phyloP scores from a whole-genome alignment of 169 alveolate species.

The Plasmodium ovale region DNA sequence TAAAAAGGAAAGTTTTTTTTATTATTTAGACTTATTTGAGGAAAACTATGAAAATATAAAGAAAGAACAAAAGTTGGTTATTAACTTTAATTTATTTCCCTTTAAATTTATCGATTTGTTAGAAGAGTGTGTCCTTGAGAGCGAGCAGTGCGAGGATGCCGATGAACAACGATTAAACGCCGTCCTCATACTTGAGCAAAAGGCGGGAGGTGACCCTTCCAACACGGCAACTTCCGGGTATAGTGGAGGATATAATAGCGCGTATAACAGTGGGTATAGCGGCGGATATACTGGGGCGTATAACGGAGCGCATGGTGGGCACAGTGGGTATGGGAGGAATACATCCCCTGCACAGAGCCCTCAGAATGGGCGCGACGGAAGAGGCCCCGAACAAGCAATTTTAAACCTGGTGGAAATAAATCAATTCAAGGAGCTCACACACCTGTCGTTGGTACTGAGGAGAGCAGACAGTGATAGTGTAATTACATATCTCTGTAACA shows the following conservation, averaged over 20 bases:
- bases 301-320: no score
- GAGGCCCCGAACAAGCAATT: slow-evolving; percentile 9
- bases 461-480: slow-evolving; percentile 37
- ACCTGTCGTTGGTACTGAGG: slow-evolving; percentile 43
- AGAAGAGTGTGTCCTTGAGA: slow-evolving; percentile 62
- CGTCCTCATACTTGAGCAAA: slow-evolving; percentile 29
- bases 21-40: slow-evolving; percentile 62
- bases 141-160: slow-evolving; percentile 40
- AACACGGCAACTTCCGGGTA: no score
- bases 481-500: slow-evolving; percentile 38
- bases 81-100: slow-evolving; percentile 69
- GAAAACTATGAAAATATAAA: slow-evolving; percentile 73
- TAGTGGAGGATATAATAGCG: not conserved
- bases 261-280: not conserved
- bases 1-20: slow-evolving; percentile 52
- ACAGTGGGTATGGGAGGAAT: not conserved
- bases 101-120: slow-evolving; percentile 66
- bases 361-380: not conserved
- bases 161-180: slow-evolving; percentile 69
- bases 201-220: not conserved
- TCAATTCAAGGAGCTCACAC: slow-evolving; percentile 68
- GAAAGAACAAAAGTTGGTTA: slow-evolving; percentile 56
- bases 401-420: slow-evolving; percentile 64
- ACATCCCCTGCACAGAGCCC: not conserved
- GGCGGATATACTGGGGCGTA: not conserved